Conservation (phyloP, 768 basidiomycete genomes). For the Piloderma croceum region DNA sequence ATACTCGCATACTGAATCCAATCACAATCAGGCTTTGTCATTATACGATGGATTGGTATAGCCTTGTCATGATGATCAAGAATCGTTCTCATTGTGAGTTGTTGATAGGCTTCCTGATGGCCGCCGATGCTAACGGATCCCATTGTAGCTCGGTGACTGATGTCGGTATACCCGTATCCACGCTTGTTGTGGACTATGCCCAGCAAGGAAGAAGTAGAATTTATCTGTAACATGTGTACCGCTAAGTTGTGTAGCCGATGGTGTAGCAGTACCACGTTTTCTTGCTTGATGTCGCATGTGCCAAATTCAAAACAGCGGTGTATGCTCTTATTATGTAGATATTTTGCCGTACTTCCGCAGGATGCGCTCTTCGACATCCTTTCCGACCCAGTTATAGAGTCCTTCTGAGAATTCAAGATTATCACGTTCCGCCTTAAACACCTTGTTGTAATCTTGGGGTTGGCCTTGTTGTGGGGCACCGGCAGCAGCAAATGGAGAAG, state of each 20-base stretch:
- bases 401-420: constrained; percentile 91
- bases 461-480: constrained; percentile 45
- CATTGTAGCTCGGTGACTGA: too few relatives aligned
- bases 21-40: constrained; percentile 67
- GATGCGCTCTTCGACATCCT: constrained; percentile 74
- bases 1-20: constrained; percentile 8
- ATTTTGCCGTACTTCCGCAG: constrained; percentile 72
- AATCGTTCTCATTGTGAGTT: too few relatives aligned
- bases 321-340: constrained; percentile 28
- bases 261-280: too few relatives aligned
- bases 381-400: constrained; percentile 76
- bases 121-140: too few relatives aligned
- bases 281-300: too few relatives aligned
- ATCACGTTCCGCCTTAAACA: constrained; percentile 88
- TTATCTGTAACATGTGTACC: not conserved
- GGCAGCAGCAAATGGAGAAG: constrained; percentile 59
- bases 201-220: not conserved
- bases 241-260: not conserved
- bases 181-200: not conserved
- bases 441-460: constrained; percentile 80
- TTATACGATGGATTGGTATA: constrained; percentile 93
- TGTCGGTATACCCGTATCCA: too few relatives aligned
- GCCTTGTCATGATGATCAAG: too few relatives aligned
- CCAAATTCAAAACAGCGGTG: too few relatives aligned
- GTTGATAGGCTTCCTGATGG: too few relatives aligned